Percentiles rank a stretch among this genome's conserved stretches.
phyloP scores from a whole-genome alignment of 139 green algal genomes.

The Pycnococcus provasolii region DNA sequence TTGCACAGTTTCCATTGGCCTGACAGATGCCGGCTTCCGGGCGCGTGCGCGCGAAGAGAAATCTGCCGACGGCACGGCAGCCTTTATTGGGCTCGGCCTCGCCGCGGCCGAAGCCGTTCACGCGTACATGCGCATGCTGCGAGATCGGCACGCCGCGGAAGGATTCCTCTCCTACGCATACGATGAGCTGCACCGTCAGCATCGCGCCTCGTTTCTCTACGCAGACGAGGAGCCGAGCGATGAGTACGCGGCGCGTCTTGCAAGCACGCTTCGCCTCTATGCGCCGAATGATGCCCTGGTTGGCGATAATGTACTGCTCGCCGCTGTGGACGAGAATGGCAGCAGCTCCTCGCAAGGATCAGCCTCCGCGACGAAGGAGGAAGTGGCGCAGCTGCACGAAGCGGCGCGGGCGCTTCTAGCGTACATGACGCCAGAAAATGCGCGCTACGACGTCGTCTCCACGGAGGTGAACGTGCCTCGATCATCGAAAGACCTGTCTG shows the following conservation, averaged over 20 bases:
- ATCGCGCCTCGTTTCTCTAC: slow-evolving; percentile 42
- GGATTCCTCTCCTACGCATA: no score
- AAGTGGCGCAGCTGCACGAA: no score
- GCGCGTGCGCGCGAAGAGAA: no score
- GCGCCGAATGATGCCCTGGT: slow-evolving; percentile 1
- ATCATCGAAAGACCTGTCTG: no score
- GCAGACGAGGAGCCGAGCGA: slow-evolving; percentile 72
- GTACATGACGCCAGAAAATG: no score
- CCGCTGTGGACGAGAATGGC: no score
- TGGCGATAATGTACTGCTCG: slow-evolving; percentile 1
- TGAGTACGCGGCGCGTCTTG: slow-evolving; percentile 45
- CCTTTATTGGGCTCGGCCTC: slow-evolving; percentile 47
- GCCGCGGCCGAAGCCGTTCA: slow-evolving; percentile 38
- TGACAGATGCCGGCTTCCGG: slow-evolving; percentile 65
- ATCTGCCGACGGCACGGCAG: background rate
- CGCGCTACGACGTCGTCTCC: no score
- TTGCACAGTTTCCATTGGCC: slow-evolving; percentile 47
- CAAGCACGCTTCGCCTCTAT: slow-evolving; percentile 1
- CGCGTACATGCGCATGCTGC: slow-evolving; percentile 59
- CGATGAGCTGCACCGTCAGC: no score
- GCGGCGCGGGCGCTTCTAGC: no score
- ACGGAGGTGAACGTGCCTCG: no score
- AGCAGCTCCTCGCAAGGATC: no score
- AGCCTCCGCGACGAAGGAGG: no score
- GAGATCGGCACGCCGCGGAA: slow-evolving; percentile 10